Conservation (phyloP, 306 rosid genomes). For the Vicia villosa region DNA sequence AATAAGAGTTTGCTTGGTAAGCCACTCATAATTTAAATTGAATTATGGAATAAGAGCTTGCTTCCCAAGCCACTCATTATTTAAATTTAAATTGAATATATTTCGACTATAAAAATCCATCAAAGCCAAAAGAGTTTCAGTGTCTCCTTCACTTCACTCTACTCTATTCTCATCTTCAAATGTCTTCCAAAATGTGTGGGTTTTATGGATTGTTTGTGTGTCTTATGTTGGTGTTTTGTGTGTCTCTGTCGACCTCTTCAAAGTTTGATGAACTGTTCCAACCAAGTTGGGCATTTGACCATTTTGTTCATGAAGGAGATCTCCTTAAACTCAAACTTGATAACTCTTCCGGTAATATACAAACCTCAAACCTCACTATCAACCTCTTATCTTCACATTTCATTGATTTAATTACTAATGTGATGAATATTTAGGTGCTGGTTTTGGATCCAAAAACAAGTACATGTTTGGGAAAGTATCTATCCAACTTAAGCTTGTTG, state of each 20-base stretch:
- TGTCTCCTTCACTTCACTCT: constrained; percentile 27
- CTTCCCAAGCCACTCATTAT: constrained; percentile 46
- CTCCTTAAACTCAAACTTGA: constrained; percentile 78
- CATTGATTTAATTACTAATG: neutral
- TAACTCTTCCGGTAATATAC: constrained; percentile 60
- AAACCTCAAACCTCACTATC: neutral
- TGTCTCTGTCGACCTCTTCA: constrained; percentile 48
- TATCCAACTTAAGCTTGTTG: constrained; percentile 79
- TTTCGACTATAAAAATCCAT: constrained; percentile 57
- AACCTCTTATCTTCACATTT: neutral
- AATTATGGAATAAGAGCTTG: constrained; percentile 35
- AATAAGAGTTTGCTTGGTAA: too few species aligned
- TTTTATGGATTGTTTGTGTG: too few species aligned
- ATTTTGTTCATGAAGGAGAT: constrained; percentile 70
- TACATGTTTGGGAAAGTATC: constrained; percentile 87
- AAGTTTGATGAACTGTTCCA: constrained; percentile 82
- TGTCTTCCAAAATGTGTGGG: constrained; percentile 26
- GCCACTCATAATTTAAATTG: too few species aligned
- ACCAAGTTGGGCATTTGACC: constrained; percentile 83
- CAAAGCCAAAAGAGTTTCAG: neutral
- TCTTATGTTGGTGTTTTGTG: constrained; percentile 44
- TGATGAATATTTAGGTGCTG: constrained; percentile 63
- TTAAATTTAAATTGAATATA: constrained; percentile 16
- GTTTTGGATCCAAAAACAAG: constrained; percentile 77
- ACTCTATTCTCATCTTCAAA: neutral